Evolutionary conservation across 352 stramenopile species (phyloP).

Genomic region (Ochromonadaceae sp.): DNA sequence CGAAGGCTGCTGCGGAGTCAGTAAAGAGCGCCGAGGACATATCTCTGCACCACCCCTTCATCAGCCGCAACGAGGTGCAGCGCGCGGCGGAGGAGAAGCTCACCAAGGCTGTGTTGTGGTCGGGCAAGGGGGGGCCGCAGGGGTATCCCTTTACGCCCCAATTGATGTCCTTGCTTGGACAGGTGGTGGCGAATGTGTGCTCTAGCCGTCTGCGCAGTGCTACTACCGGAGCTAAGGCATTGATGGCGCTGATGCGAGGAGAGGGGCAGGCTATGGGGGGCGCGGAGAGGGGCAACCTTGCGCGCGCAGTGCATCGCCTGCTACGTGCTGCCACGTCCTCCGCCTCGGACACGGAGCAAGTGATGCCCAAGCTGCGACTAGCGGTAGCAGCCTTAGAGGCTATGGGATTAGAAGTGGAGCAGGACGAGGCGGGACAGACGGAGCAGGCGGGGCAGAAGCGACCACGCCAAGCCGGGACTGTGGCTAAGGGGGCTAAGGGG

Average conservation of each 20-base stretch:
- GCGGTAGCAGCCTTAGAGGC: not conserved
- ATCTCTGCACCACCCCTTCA: slow-evolving; percentile 9
- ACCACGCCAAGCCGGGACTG: no score
- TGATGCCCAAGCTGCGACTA: not conserved
- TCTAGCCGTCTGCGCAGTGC: not conserved
- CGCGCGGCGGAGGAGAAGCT: slow-evolving; percentile 3
- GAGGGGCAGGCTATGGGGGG: not conserved
- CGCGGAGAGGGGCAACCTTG: not conserved
- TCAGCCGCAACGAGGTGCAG: not conserved
- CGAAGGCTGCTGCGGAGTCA: no score
- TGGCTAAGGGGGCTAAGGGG: no score
- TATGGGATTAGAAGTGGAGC: not conserved
- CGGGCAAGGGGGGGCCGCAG: not conserved
- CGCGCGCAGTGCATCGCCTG: not conserved
- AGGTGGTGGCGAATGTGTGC: not conserved
- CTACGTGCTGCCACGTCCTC: not conserved
- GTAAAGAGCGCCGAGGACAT: not conserved
- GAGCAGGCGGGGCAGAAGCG: no score
- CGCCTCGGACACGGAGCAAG: not conserved
- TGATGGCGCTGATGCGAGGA: not conserved
- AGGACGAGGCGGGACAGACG: not conserved
- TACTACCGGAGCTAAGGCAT: not conserved
- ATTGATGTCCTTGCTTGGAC: not conserved
- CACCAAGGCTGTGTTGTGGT: not conserved
- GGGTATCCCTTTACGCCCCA: not conserved